Conservation (phyloP, 768 basidiomycete species). For the Pisolithus orientalis region DNA sequence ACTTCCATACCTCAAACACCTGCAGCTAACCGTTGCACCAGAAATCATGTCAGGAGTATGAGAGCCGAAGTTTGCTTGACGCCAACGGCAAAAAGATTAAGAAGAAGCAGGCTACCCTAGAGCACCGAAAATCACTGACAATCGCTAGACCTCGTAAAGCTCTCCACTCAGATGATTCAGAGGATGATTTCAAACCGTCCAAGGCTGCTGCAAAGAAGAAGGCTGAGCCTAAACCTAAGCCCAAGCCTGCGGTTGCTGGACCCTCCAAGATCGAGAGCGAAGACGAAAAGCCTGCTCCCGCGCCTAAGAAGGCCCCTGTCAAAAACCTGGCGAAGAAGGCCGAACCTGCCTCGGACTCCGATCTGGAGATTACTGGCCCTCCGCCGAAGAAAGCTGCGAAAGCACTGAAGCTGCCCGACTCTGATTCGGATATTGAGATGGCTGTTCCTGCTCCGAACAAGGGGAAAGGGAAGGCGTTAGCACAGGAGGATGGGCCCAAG, state of each 20-base stretch:
- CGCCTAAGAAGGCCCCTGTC: constrained; percentile 25
- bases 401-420: constrained; percentile 21
- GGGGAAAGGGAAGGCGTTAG: constrained; percentile 40
- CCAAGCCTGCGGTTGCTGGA: constrained; percentile 26
- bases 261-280: constrained; percentile 43
- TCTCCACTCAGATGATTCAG: constrained; percentile 33
- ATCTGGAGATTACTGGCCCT: constrained; percentile 27
- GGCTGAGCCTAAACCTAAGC: constrained; percentile 21
- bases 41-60: constrained; percentile 39
- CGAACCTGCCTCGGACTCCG: constrained; percentile 32
- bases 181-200: constrained; percentile 52
- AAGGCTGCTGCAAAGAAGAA: constrained; percentile 40
- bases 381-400: constrained; percentile 17
- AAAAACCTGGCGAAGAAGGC: constrained; percentile 27
- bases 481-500: constrained; percentile 35
- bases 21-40: constrained; percentile 12
- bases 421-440: constrained; percentile 35
- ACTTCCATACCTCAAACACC: neutral
- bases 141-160: constrained; percentile 34
- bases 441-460: constrained; percentile 15
- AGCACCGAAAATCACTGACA: constrained; percentile 44
- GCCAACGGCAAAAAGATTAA: constrained; percentile 48
- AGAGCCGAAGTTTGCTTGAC: constrained; percentile 39
- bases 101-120: constrained; percentile 51
- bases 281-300: constrained; percentile 24